phyloP scores from a whole-genome alignment of 2,329 filamentous ascomycete species.

The Pseudocercospora vitis region DNA sequence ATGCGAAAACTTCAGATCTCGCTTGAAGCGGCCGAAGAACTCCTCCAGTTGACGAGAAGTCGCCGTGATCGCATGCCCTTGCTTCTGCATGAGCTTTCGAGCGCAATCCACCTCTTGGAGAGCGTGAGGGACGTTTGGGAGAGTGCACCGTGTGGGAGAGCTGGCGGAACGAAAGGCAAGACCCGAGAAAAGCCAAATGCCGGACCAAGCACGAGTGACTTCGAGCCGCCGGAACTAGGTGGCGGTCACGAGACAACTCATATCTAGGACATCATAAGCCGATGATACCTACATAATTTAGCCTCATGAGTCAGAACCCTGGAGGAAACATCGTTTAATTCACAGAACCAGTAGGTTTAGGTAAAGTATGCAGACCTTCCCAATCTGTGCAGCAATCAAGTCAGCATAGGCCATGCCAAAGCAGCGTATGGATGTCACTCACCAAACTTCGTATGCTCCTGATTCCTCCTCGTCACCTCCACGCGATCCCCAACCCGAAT shows the following conservation, averaged over 20 bases:
- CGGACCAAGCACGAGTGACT: neutral
- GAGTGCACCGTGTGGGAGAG: neutral
- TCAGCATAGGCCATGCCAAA: constrained; percentile 11
- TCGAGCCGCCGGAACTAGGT: constrained; percentile 1
- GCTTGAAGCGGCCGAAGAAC: constrained; percentile 23
- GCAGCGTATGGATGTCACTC: constrained; percentile 26
- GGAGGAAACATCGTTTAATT: neutral
- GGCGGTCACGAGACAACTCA: no score
- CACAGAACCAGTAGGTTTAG: neutral
- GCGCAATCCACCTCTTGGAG: constrained; percentile 22
- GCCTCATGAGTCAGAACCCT: no score
- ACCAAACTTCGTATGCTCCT: constrained; percentile 47
- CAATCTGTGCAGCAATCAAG: constrained; percentile 26
- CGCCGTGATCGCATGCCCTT: constrained; percentile 20
- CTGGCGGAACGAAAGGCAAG: neutral
- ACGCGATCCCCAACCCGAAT: constrained; percentile 48
- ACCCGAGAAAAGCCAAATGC: neutral
- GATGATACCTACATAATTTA: no score
- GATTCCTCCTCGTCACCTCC: constrained; percentile 42
- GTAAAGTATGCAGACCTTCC: constrained; percentile 27
- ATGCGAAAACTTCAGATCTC: constrained; percentile 24
- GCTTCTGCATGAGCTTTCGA: constrained; percentile 22
- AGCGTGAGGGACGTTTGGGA: constrained; percentile 23
- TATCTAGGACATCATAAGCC: no score
- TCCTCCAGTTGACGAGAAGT: constrained; percentile 18